A percentile compares a stretch with the other conserved stretches of the same genome.
Conservation (phyloP, 441 rosid genomes). For the Jatropha multifida region DNA sequence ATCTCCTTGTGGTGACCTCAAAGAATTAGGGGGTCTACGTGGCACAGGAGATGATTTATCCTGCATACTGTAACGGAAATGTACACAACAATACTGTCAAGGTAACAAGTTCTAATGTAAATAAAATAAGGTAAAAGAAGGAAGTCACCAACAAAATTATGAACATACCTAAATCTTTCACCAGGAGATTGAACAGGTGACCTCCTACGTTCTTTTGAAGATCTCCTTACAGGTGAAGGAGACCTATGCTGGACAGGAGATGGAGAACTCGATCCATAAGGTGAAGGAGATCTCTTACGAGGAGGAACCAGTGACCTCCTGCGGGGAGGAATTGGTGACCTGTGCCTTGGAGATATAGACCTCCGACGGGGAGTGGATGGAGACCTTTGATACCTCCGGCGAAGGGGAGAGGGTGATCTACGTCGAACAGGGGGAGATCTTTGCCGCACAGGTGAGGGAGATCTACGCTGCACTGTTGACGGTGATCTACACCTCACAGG, state of each 20-base stretch:
- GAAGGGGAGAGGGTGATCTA: conserved; percentile 27
- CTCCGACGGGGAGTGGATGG: conserved; percentile 36
- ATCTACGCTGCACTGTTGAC: conserved; percentile 33
- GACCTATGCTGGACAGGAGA: conserved; percentile 43
- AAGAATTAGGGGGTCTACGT: conserved; percentile 21
- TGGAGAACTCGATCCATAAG: conserved; percentile 38
- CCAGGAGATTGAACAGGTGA: conserved; percentile 44
- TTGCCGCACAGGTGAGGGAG: conserved; percentile 40
- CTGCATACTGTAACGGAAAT: conserved; percentile 23
- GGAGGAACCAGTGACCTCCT: conserved; percentile 46
- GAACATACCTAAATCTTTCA: conserved; percentile 51
- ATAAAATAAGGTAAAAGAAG: background rate
- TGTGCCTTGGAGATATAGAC: conserved; percentile 33
- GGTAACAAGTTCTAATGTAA: background rate
- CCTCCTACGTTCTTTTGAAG: conserved; percentile 30
- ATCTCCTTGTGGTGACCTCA: conserved; percentile 28
- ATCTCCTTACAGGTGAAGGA: conserved; percentile 42
- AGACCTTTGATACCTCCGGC: conserved; percentile 33
- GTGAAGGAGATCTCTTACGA: conserved; percentile 41
- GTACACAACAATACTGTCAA: background rate
- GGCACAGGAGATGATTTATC: conserved; percentile 29
- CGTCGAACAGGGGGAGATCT: conserved; percentile 46
- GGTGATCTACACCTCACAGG: conserved; percentile 43
- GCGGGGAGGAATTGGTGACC: conserved; percentile 38
- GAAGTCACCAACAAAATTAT: background rate